Evolutionary conservation across 345 rosid species (phyloP), one percentile per base, ranked within the genome.

Genomic region (Eutrema heterophyllum): DNA sequence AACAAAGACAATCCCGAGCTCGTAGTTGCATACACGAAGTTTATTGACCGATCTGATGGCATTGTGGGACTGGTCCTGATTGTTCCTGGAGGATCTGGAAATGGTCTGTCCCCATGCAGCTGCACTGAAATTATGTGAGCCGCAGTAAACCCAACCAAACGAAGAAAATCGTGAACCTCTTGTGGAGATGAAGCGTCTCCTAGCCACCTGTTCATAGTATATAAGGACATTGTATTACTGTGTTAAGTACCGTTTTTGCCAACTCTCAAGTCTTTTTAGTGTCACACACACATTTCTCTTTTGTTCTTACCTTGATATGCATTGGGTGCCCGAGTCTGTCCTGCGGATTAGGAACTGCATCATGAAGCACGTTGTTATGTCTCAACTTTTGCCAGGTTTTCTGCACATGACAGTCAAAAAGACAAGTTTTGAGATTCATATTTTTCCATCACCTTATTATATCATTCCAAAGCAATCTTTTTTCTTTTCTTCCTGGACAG

Each of bases 61-160:
- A 70, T 44, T 63, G 61, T 57, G 62, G 16, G 48, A 58, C 52
- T 76, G 83, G 45, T 83, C 79, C 14, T 78, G 65, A 27, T 72
- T 85, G 55, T 24, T 71, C 50, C 79, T 71, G 54, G 70, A 46
- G 58, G 84, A 79, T 64, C 71, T 77, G 48, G 86, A 81, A 26
- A 87, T 81, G 45, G 80, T 74, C 63, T 89, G 83, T 69, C 98
- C 98, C 97, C 98, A 94, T 14, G 98, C 97, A 75, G 96, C 95
- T 41, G 89, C 83, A 79, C 98, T 94, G 73, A 91, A 88, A 75
- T 91, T 94, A 81, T 91, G 98, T 26, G 98, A 94, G 38, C 97
- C 96, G 24, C 93, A 84, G 53, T 93, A 93, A 70, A 91, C 89
- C 97, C 97, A 93, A 43, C 98, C 98, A 68, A 64, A 82, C 4